Conservation (phyloP, 306 rosid species). For the Citrullus mucosospermus region DNA sequence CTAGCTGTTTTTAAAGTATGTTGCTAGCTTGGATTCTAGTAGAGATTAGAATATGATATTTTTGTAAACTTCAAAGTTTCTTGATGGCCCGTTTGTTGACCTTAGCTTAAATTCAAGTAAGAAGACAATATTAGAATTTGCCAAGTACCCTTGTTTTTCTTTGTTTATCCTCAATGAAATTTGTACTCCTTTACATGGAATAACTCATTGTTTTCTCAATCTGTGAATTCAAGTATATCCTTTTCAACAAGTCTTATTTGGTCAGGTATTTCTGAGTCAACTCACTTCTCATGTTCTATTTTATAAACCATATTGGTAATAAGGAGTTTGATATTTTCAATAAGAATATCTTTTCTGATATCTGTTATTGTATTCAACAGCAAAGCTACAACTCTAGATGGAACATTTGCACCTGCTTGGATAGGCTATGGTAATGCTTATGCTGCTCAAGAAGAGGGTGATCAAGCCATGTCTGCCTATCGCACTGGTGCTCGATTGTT, state of each 20-base stretch:
- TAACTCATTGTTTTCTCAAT: neutral
- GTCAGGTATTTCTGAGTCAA: neutral
- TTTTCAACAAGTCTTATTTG: neutral
- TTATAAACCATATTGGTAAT: neutral
- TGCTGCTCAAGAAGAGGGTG: slow-evolving; percentile 97
- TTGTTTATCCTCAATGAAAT: neutral
- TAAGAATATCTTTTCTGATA: neutral
- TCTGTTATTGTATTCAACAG: slow-evolving; percentile 24
- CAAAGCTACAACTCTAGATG: slow-evolving; percentile 89
- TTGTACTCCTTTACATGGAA: neutral
- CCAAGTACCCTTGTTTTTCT: neutral
- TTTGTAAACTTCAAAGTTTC: neutral
- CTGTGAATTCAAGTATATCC: slow-evolving; percentile 5
- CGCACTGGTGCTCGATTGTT: slow-evolving; percentile 96
- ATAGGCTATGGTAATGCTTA: slow-evolving; percentile 88
- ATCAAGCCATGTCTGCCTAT: slow-evolving; percentile 96
- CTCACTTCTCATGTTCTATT: neutral
- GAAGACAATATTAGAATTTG: neutral
- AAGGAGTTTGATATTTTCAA: neutral
- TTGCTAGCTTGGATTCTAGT: neutral
- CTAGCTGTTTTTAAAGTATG: no score
- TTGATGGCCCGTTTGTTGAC: neutral
- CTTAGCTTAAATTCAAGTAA: neutral
- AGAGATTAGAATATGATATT: neutral
- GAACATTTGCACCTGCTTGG: slow-evolving; percentile 93